These are phyloP conservation scores for Colletotrichum tofieldiae DNA, from an alignment of 2,329 filamentous ascomycete species.

Conservation along the genomic window DNA sequence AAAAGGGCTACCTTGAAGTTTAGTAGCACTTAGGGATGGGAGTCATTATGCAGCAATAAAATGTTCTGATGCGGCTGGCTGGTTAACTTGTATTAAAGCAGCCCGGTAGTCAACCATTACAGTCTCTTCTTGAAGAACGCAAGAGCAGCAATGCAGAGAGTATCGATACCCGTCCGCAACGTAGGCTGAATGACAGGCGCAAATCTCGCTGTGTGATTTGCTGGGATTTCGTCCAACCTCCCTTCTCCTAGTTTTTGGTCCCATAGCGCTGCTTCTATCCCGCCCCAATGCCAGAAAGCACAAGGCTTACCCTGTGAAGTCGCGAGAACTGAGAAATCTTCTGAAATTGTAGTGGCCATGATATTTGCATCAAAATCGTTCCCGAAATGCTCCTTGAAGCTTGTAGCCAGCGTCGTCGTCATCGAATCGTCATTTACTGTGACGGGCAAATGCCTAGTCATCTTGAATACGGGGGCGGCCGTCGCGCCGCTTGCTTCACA, in stretches of 20 bases:
- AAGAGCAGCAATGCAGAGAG: slow-evolving; percentile 43
- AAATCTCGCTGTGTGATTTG: slow-evolving; percentile 48
- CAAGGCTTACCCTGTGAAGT: slow-evolving; percentile 41
- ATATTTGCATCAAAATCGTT: slow-evolving; percentile 51
- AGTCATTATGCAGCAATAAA: too few species aligned
- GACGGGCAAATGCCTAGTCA: slow-evolving; percentile 61
- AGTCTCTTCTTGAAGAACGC: slow-evolving; percentile 34
- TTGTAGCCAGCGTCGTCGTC: slow-evolving; percentile 57
- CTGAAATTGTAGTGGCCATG: slow-evolving; percentile 62
- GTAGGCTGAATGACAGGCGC: slow-evolving; percentile 48
- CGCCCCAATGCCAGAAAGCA: slow-evolving; percentile 46
- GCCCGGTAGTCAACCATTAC: not conserved
- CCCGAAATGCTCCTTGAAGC: slow-evolving; percentile 57
- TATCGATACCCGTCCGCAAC: slow-evolving; percentile 45
- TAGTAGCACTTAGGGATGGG: not conserved
- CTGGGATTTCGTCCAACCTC: slow-evolving; percentile 44
- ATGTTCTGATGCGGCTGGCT: too few species aligned
- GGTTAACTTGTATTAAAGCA: not conserved
- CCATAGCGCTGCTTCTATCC: slow-evolving; percentile 41
- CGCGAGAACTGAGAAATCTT: slow-evolving; percentile 66
- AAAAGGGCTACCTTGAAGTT: slow-evolving; percentile 12
- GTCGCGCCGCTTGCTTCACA: slow-evolving; percentile 63
- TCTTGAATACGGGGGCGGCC: slow-evolving; percentile 59
- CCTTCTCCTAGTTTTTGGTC: slow-evolving; percentile 41
- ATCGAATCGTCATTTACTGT: slow-evolving; percentile 66